Percentiles rank a stretch among this genome's conserved stretches.
phyloP scores from a whole-genome alignment of 2,329 filamentous ascomycete genomes.

The Neospermospora avenae region DNA sequence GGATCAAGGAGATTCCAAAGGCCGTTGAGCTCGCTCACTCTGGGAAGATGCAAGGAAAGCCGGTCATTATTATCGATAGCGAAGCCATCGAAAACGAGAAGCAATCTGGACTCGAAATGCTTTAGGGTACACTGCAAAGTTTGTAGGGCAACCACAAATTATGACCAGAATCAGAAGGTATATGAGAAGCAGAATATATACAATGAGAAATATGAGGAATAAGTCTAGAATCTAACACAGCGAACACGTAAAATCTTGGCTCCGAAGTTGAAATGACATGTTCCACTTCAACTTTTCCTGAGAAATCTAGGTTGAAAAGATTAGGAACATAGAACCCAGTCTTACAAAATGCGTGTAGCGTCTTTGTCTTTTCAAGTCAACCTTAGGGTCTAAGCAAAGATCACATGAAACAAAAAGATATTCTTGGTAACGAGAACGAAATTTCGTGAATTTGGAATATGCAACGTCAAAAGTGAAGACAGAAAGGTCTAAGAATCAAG shows the following conservation, averaged over 20 bases:
- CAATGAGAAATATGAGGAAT: background rate
- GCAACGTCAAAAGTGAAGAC: background rate
- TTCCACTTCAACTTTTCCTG: too few relatives aligned
- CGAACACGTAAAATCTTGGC: too few relatives aligned
- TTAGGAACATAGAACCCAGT: too few relatives aligned
- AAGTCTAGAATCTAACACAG: too few relatives aligned
- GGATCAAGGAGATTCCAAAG: slow-evolving; percentile 49
- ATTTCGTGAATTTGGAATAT: background rate
- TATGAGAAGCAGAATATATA: background rate
- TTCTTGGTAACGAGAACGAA: too few relatives aligned
- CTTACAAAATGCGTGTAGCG: too few relatives aligned
- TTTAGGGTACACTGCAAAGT: slow-evolving; percentile 4
- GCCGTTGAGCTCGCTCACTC: slow-evolving; percentile 48
- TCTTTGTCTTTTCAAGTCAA: too few relatives aligned
- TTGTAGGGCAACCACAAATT: background rate
- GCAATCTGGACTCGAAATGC: slow-evolving; percentile 23
- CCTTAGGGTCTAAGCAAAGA: too few relatives aligned
- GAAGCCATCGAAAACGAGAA: slow-evolving; percentile 33
- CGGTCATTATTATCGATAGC: slow-evolving; percentile 48
- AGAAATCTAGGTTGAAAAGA: too few relatives aligned
- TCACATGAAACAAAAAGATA: too few relatives aligned
- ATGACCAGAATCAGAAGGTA: background rate
- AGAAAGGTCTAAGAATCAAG: slow-evolving; percentile 1
- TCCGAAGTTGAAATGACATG: too few relatives aligned
- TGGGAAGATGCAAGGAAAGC: slow-evolving; percentile 54